A percentile compares a stretch with the other conserved stretches of the same genome.
These are phyloP conservation scores for Suaeda aralocaspica DNA, from an alignment of 148 eudicot species.

Conservation along the genomic window DNA sequence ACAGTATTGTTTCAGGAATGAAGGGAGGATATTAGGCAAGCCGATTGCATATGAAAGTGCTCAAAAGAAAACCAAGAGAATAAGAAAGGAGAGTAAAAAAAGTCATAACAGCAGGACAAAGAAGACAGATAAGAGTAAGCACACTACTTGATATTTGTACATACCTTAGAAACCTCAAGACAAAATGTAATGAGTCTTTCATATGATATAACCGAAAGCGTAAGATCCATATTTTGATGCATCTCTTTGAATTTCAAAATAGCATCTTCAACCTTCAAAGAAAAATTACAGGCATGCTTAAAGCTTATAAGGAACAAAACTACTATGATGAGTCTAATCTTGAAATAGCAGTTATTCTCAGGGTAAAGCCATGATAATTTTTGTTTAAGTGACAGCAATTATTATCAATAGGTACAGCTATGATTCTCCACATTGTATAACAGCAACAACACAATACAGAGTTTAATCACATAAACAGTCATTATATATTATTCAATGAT, in stretches of 20 bases:
- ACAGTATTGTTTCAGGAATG: background rate
- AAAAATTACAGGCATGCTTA: conserved; percentile 19
- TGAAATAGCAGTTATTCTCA: background rate
- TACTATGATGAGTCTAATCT: background rate
- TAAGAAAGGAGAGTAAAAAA: background rate
- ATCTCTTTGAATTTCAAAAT: conserved; percentile 44
- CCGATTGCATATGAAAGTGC: background rate
- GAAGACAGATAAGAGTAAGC: background rate
- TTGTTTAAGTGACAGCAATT: background rate
- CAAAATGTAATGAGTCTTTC: conserved; percentile 62
- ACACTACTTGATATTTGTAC: conserved; percentile 2
- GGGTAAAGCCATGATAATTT: background rate
- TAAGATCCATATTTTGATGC: conserved; percentile 62
- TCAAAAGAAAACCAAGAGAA: conserved; percentile 2
- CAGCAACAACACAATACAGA: background rate
- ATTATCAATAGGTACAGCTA: background rate
- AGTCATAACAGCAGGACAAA: background rate
- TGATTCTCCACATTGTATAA: background rate
- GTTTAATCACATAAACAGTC: background rate
- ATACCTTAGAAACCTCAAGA: conserved; percentile 61
- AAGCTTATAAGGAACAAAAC: conserved; percentile 19
- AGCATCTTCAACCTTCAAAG: conserved; percentile 62
- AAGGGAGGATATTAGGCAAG: conserved; percentile 9
- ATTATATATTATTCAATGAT: background rate
- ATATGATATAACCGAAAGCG: conserved; percentile 52